phyloP scores from a whole-genome alignment of 2,329 filamentous ascomycete species.

The Cladosporium sp. region DNA sequence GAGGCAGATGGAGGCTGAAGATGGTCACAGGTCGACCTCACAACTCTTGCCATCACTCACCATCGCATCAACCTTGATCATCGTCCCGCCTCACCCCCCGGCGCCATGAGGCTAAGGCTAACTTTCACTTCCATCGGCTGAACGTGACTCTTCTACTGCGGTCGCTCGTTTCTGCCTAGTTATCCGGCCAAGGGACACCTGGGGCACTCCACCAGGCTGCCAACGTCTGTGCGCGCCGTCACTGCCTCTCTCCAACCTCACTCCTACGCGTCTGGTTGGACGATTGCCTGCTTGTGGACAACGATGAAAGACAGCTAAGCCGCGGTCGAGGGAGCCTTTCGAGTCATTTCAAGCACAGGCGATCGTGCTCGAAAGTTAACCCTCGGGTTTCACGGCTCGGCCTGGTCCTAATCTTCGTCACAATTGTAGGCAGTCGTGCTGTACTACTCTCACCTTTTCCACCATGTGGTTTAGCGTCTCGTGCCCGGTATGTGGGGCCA shows the following conservation, averaged over 20 bases:
- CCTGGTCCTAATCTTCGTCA: neutral
- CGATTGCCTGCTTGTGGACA: neutral
- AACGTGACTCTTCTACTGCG: neutral
- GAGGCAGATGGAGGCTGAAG: neutral
- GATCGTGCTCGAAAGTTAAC: neutral
- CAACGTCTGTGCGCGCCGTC: neutral
- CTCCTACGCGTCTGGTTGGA: conserved; percentile 1
- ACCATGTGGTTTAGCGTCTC: neutral
- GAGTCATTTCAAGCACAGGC: conserved; percentile 3
- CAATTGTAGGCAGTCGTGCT: neutral
- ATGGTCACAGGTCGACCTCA: neutral
- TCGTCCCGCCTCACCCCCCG: neutral
- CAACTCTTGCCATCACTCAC: neutral
- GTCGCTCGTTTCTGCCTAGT: conserved; percentile 2
- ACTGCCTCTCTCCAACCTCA: conserved; percentile 7
- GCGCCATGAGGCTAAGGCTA: neutral
- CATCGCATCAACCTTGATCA: neutral
- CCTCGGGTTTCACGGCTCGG: neutral
- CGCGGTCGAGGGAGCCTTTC: neutral
- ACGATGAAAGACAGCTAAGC: neutral
- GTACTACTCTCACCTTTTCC: neutral
- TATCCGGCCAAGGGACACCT: neutral
- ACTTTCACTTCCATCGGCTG: conserved; percentile 3
- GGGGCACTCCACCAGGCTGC: conserved; percentile 1
- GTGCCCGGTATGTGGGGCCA: neutral